Base-by-base conservation (phyloP, 2,329 filamentous ascomycete genomes). In the Acrodontium crateriforme region DNA sequence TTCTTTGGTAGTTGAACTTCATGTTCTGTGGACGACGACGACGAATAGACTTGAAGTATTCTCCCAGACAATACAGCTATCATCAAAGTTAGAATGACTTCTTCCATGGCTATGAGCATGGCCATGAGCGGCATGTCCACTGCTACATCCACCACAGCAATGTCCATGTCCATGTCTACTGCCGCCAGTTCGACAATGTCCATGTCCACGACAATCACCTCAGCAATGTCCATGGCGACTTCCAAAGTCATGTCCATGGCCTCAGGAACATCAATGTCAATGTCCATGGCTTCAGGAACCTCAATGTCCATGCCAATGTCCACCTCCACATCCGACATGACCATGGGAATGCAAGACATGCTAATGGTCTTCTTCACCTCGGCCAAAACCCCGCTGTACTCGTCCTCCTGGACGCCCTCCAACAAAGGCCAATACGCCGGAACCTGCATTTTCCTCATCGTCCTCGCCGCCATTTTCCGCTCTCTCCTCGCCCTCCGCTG, bases 371-470 rank as follows among this genome's bases (percentile, higher is more conserved):
- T 87, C 64, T 74, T 74, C 49, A 69, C 65, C 37, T 56, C 60
- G 25, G 67, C 67, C 13, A 50, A 46, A 18, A 79, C 75, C 1
- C 62, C 74, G 4, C 63, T 82, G 20, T 81, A 66, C 58, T 74
- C 79, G 9, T 50, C 57, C 17, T 50, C 61, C 31, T 94, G 83
- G 82, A 77, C 77, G 2, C 85, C 85, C 7, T 55, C 48, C 17
- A 74, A 58, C 24, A 58, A 64, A 4, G 80, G 76, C 40, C 60
- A 69, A 37, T 94, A 93, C 55, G 81, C 80, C 2, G 85, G 73
- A 28, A 89, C 83, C 15, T 89, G 85, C 61, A 78, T 93, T 54
- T 93, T 94, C 58, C 67, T 94, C 31, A 74, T 92, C 49, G 41
- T 76, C 23, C 71, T 94, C 25, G 72, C 75, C 31, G 62, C 73